Evolutionary conservation across 2,329 filamentous ascomycete species (phyloP).

Genomic region (Venturia carpophila): DNA sequence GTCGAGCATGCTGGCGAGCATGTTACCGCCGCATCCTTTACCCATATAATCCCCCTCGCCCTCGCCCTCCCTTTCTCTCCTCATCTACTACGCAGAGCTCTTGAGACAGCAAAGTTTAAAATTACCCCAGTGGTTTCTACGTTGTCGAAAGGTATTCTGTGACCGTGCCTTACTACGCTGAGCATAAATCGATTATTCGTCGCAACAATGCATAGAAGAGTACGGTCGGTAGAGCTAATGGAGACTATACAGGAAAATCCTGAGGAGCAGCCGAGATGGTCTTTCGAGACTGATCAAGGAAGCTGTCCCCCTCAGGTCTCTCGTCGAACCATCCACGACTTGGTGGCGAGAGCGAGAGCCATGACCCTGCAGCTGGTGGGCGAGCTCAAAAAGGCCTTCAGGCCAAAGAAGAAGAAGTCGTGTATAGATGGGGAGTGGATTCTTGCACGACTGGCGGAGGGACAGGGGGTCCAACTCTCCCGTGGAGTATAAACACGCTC

Average conservation of each 20-base stretch:
- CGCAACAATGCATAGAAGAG: neutral
- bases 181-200: neutral
- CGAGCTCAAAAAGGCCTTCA: neutral
- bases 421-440: conserved; percentile 4
- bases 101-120: conserved; percentile 6
- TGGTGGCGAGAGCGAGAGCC: neutral
- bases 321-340: conserved; percentile 7
- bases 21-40: neutral
- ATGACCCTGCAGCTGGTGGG: neutral
- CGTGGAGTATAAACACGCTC: neutral
- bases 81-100: conserved; percentile 6
- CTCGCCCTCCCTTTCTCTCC: neutral
- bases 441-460: neutral
- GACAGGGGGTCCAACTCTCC: neutral
- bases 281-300: neutral
- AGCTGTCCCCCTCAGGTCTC: conserved; percentile 1
- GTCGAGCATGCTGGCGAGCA: neutral
- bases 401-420: conserved; percentile 2
- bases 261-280: conserved; percentile 2
- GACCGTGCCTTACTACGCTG: conserved; percentile 1
- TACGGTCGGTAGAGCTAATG: conserved; percentile 3
- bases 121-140: neutral
- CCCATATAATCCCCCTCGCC: neutral
- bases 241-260: neutral
- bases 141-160: conserved; percentile 3